These are phyloP conservation scores for Suillus hirtellus DNA, from an alignment of 768 basidiomycete species.

Conservation along the genomic window DNA sequence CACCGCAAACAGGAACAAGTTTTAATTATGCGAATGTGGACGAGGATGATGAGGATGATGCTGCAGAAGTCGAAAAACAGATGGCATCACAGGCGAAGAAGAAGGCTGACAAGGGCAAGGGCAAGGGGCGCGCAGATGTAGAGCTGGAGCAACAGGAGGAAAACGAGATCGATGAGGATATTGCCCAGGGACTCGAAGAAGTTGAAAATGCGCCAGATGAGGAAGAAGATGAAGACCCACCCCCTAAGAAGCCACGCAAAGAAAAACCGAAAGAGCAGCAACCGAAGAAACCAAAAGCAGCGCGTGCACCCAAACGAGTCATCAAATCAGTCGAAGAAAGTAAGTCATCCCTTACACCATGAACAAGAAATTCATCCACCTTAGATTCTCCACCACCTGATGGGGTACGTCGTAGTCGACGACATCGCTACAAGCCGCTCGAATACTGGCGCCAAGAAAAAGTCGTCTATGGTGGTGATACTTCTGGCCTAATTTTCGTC, in stretches of 20 bases:
- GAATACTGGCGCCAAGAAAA: conserved; percentile 95
- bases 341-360: conserved; percentile 15
- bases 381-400: conserved; percentile 31
- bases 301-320: conserved; percentile 20
- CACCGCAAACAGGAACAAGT: conserved; percentile 34
- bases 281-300: conserved; percentile 28
- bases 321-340: conserved; percentile 23
- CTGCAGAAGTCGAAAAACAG: conserved; percentile 35
- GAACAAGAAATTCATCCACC: conserved; percentile 5
- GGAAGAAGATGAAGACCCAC: conserved; percentile 37
- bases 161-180: conserved; percentile 43
- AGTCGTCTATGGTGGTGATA: conserved; percentile 73
- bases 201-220: conserved; percentile 58
- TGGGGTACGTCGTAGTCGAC: conserved; percentile 69
- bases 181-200: conserved; percentile 41
- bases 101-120: conserved; percentile 40
- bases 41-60: conserved; percentile 39
- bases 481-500: conserved; percentile 52
- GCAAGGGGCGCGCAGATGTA: conserved; percentile 40
- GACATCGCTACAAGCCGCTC: conserved; percentile 71
- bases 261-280: conserved; percentile 30
- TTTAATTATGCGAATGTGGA: conserved; percentile 53
- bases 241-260: conserved; percentile 29
- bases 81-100: conserved; percentile 23
- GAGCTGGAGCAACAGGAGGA: conserved; percentile 19